Evolutionary conservation across 768 basidiomycete species (phyloP).

Genomic region (Hericium erinaceus): DNA sequence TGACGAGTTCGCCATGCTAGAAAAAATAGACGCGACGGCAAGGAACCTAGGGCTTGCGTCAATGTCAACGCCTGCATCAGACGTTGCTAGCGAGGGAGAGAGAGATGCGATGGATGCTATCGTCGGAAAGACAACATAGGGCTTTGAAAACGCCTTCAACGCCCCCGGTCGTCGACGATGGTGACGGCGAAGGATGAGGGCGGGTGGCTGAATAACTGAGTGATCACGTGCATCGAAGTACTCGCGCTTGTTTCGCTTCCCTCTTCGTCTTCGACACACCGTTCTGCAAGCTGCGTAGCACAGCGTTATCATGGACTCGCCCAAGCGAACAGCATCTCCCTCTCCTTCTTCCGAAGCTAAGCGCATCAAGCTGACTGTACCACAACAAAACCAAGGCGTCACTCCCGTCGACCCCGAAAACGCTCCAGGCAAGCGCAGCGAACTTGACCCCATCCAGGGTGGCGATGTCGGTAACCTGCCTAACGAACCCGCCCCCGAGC

Average conservation of each 20-base stretch:
- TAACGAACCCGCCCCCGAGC: conserved; percentile 23
- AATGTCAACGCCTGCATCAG: conserved; percentile 4
- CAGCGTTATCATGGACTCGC: conserved; percentile 19
- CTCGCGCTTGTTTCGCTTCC: too few relatives aligned
- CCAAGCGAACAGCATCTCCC: conserved; percentile 29
- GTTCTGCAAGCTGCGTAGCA: not conserved
- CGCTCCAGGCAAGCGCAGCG: conserved; percentile 79
- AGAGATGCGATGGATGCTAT: too few relatives aligned
- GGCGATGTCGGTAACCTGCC: conserved; percentile 73
- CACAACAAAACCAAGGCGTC: conserved; percentile 46
- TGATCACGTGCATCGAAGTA: too few relatives aligned
- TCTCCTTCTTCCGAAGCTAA: conserved; percentile 25
- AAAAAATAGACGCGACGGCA: not conserved
- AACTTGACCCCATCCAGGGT: conserved; percentile 75
- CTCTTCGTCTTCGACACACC: too few relatives aligned
- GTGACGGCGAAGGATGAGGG: too few relatives aligned
- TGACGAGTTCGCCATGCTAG: not conserved
- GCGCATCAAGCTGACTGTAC: conserved; percentile 26
- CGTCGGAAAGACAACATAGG: too few relatives aligned
- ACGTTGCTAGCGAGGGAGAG: not conserved
- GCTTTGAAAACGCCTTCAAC: too few relatives aligned
- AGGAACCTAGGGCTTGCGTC: conserved; percentile 3
- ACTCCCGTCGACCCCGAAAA: conserved; percentile 68
- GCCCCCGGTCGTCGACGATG: too few relatives aligned
- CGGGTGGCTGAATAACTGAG: too few relatives aligned